Conservation (phyloP, 2,329 filamentous ascomycete genomes). For the Penicillium sp. region DNA sequence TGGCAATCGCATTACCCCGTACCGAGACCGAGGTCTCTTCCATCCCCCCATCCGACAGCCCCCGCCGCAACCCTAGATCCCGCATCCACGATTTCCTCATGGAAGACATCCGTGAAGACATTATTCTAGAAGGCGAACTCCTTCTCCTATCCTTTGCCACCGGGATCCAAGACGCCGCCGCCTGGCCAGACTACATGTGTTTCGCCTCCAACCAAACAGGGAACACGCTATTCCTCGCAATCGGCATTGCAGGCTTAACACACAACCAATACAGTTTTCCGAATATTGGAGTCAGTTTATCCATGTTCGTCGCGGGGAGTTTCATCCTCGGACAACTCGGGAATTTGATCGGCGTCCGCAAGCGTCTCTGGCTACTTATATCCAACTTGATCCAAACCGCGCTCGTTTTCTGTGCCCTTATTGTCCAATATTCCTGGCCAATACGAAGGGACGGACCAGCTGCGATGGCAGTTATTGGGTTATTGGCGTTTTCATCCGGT, state of each 20-base stretch:
- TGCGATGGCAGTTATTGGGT: slow-evolving; percentile 48
- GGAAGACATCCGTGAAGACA: slow-evolving; percentile 22
- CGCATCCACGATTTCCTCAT: slow-evolving; percentile 5
- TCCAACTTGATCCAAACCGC: slow-evolving; percentile 56
- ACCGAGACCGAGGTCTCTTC: not conserved
- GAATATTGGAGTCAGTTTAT: slow-evolving; percentile 57
- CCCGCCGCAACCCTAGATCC: not conserved
- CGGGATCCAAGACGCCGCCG: slow-evolving; percentile 55
- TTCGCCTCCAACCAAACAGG: slow-evolving; percentile 66
- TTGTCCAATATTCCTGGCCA: slow-evolving; percentile 44
- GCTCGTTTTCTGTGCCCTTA: slow-evolving; percentile 55
- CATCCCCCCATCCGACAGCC: not conserved
- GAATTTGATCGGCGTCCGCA: slow-evolving; percentile 51
- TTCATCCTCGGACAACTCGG: slow-evolving; percentile 58
- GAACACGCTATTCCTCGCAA: slow-evolving; percentile 61
- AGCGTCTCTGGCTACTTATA: slow-evolving; percentile 54
- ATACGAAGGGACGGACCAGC: slow-evolving; percentile 39
- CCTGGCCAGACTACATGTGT: slow-evolving; percentile 61
- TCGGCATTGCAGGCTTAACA: slow-evolving; percentile 50
- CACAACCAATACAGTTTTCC: slow-evolving; percentile 51
- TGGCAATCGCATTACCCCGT: slow-evolving; percentile 1
- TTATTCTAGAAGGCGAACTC: slow-evolving; percentile 35
- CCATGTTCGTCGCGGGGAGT: slow-evolving; percentile 56
- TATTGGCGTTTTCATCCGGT: slow-evolving; percentile 57
- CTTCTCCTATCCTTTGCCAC: slow-evolving; percentile 39